Evolutionary conservation across 805 yeast genomes (phyloP), one percentile per base, ranked within the genome.

Genomic region (Nakazawaea anatomiae): DNA sequence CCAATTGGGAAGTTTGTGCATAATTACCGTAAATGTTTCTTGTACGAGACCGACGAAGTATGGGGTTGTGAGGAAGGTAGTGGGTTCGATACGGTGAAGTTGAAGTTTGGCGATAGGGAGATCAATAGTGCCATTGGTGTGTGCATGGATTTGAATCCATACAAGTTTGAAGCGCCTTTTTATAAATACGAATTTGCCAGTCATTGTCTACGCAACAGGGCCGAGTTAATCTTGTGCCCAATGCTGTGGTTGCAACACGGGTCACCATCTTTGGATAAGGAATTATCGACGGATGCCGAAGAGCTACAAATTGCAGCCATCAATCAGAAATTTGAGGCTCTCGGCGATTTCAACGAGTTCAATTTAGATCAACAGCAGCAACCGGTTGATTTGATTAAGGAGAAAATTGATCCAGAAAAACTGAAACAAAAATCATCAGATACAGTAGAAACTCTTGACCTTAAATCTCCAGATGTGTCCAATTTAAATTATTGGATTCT

Each of bases 91-190:
- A 63, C 76, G 1, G 77, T 85, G 46, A 71, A 71, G 4, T 58
- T 85, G 41, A 58, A 58, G 4, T 63, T 78, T 25, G 60, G 62
- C n/a, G 36, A 29, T 25, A 11, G 46, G 12, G 47, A 27, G 4
- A 57, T 78, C 6, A 74, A 64, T 36, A 69, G 85, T 1, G 75
- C 83, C 35, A 72, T 91, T 50, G 98, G 97, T 0, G 89, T 91
- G 5, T 91, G 98, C 63, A 91, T 91, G 97, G 98, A 91, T 67
- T 65, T 91, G 54, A 90, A 88, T 63, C 96, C 97, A 0, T 86
- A 87, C 64, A 75, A 87, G 62, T 91, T 91, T 64, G 72, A 78
- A 55, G 89, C 96, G 1, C 90, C 95, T 1, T 90, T 89, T 66
- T 71, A 75, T 38, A 74, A 71, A 29, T 89, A 77, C 61, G 97